phyloP scores from a whole-genome alignment of 352 stramenopile genomes.

The Lagenidium sp. region DNA sequence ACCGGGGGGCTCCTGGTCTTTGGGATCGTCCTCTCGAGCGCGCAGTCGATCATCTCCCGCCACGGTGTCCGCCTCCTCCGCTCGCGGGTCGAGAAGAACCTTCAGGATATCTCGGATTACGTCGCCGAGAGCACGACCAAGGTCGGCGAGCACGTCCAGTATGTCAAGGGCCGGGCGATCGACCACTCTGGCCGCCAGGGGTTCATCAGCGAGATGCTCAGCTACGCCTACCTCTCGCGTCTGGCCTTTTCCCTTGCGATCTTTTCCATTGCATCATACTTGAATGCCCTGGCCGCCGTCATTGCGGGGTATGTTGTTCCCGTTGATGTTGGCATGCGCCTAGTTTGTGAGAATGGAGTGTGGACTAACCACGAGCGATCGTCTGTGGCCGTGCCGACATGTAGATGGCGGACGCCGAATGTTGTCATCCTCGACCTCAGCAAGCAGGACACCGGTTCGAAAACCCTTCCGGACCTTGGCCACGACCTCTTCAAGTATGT shows the following conservation, averaged over 20 bases:
- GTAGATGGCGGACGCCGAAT: slow-evolving; percentile 65
- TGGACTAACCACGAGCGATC: too few species aligned
- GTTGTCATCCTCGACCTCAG: slow-evolving; percentile 65
- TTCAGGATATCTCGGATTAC: slow-evolving; percentile 73
- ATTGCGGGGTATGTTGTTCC: slow-evolving; percentile 35
- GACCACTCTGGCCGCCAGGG: slow-evolving; percentile 67
- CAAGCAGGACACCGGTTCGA: slow-evolving; percentile 44
- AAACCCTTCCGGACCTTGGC: slow-evolving; percentile 77
- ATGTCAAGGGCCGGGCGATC: slow-evolving; percentile 60
- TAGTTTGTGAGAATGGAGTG: too few species aligned
- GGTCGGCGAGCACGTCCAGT: slow-evolving; percentile 64
- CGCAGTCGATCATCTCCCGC: slow-evolving; percentile 29
- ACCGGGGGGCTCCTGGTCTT: slow-evolving; percentile 57
- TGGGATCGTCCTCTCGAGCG: slow-evolving; percentile 42
- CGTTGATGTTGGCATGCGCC: too few species aligned
- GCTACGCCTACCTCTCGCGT: slow-evolving; percentile 76
- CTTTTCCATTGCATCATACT: slow-evolving; percentile 68
- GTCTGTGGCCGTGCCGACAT: too few species aligned
- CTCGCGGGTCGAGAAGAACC: slow-evolving; percentile 56
- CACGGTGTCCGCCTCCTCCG: slow-evolving; percentile 29
- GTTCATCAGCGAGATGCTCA: slow-evolving; percentile 85
- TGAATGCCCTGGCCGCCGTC: slow-evolving; percentile 74
- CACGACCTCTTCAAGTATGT: slow-evolving; percentile 85
- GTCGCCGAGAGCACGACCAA: slow-evolving; percentile 48
- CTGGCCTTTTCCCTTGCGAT: slow-evolving; percentile 71